phyloP scores from a whole-genome alignment of 2,329 filamentous ascomycete species.

The Hymenoscyphus repandus region DNA sequence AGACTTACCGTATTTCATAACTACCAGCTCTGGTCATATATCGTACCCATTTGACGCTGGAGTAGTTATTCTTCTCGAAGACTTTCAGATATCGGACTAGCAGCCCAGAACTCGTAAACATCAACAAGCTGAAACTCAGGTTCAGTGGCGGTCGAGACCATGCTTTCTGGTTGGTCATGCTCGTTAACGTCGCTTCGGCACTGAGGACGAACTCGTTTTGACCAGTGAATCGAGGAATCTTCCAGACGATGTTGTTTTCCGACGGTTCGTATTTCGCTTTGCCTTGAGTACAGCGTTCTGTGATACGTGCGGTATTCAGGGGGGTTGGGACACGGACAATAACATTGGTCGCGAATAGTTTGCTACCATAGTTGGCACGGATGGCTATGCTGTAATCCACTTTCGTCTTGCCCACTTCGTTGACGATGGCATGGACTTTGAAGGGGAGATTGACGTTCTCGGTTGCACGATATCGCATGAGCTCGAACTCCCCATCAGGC shows the following conservation, averaged over 20 bases:
- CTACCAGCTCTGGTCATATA: constrained; percentile 98
- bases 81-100: constrained; percentile 95
- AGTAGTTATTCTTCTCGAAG: constrained; percentile 99
- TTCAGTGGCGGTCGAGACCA: constrained; percentile 93
- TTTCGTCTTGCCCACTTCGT: constrained; percentile 93
- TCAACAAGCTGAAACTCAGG: constrained; percentile 86
- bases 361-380: constrained; percentile 92
- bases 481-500: constrained; percentile 94
- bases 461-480: constrained; percentile 97
- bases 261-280: constrained; percentile 98
- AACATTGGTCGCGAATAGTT: constrained; percentile 96
- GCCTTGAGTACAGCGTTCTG: constrained; percentile 87
- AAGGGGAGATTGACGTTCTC: constrained; percentile 99
- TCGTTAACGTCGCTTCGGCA: constrained; percentile 86
- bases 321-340: constrained; percentile 91
- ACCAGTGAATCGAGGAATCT: constrained; percentile 97
- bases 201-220: constrained; percentile 93
- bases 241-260: constrained; percentile 98
- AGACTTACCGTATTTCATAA: constrained; percentile 80
- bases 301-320: constrained; percentile 91
- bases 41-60: constrained; percentile 96
- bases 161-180: constrained; percentile 96
- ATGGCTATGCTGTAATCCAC: constrained; percentile 98
- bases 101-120: constrained; percentile 95
- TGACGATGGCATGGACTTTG: constrained; percentile 98